phyloP scores from a whole-genome alignment of 768 basidiomycete species.

The Tricholoma matsutake region DNA sequence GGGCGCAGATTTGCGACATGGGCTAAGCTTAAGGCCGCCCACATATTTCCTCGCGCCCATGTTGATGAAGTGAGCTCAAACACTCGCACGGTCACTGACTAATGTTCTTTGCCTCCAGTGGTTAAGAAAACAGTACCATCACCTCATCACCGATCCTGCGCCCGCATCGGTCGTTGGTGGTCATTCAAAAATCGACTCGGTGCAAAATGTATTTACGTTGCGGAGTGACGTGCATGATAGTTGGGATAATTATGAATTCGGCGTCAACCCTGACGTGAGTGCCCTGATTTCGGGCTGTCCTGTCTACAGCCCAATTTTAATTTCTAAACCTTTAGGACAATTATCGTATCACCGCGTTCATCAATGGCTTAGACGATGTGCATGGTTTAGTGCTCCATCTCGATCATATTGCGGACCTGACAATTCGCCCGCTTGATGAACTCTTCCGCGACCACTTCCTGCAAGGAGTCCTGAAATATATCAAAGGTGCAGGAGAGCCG shows the following conservation, averaged over 20 bases:
- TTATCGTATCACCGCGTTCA: slow-evolving; percentile 28
- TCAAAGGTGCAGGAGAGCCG: background rate
- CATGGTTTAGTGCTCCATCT: slow-evolving; percentile 21
- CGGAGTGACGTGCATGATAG: slow-evolving; percentile 16
- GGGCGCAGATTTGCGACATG: slow-evolving; percentile 10
- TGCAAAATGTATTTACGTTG: slow-evolving; percentile 18
- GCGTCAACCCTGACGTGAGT: slow-evolving; percentile 19
- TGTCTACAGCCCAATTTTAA: background rate
- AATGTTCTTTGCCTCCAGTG: slow-evolving; percentile 7
- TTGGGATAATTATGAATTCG: slow-evolving; percentile 22
- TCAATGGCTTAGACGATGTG: slow-evolving; percentile 23
- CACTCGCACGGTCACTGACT: background rate
- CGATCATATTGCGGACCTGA: slow-evolving; percentile 22
- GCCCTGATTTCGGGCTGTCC: background rate
- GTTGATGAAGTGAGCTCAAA: slow-evolving; percentile 2
- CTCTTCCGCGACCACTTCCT: slow-evolving; percentile 5
- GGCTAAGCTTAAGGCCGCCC: slow-evolving; percentile 12
- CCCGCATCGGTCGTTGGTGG: background rate
- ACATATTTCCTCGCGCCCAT: slow-evolving; percentile 11
- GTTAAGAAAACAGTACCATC: slow-evolving; percentile 14
- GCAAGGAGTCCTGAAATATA: slow-evolving; percentile 2
- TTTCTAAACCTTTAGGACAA: slow-evolving; percentile 20
- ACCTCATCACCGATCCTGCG: slow-evolving; percentile 14
- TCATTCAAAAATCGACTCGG: slow-evolving; percentile 18
- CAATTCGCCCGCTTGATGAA: slow-evolving; percentile 3